Evolutionary conservation across 768 basidiomycete genomes (phyloP), one percentile per base, ranked within the genome.

Genomic region (Panus rudis): DNA sequence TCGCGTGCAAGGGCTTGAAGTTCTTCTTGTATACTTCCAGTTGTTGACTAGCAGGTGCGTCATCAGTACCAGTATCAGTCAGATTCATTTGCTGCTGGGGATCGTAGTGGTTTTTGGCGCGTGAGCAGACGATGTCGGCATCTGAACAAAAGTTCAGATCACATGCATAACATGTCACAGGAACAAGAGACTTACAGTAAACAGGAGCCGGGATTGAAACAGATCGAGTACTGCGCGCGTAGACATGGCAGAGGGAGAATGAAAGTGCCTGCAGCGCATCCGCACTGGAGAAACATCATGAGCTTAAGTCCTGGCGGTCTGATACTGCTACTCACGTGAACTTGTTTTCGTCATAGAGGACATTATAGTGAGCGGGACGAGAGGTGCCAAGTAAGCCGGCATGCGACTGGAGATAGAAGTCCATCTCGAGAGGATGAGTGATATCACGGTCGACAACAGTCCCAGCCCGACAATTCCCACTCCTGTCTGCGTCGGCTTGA

Each of bases 131-230:
- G 19, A 81, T 84, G 55, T 88, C 83, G 6, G 84, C 85, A 56
- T 88, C 85, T 87, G 48, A 22, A 28, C 10, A 14, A 20, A 8
- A n/a, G n/a, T n/a, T 21, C 11, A 42, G 6, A 32, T 5, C 21
- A 38, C 28, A 27, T 37, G 38, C 20, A 23, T 14, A 43, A 24
- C 14, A 21, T 40, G 19, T 33, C 16, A 22, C 7, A 25, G 4
- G 19, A 5, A 35, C 19, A 37, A 27, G 13, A 13, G 13, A 60
- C 80, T 53, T 53, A 87, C 85, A 88, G 51, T 88, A 88, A 0
- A 88, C 84, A 0, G 86, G 86, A 0, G 85, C 86, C 0, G 86
- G 86, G 39, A 88, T 87, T 0, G 86, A 88, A 1, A 88, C 86
- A 0, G 84, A 84, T 19, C 86, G 78, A 3, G 85, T 88, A 8